Evolutionary conservation across 306 rosid species (phyloP), one percentile per base, ranked within the genome.

Genomic region (Castanea crenata): DNA sequence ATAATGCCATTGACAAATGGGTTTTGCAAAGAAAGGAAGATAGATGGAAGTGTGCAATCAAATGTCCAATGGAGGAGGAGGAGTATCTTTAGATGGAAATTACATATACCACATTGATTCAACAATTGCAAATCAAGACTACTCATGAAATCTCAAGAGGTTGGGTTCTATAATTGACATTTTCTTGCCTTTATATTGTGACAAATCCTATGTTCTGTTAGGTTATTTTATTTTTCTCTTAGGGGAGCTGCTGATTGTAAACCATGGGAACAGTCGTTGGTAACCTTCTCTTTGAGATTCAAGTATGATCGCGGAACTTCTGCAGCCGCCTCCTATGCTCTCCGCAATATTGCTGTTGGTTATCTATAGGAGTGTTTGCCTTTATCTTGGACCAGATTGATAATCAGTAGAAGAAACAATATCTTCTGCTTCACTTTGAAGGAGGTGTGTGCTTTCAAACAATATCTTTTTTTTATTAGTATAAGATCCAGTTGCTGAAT

Each of bases 261-360:
- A 25, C 29, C 21, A 6, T 56, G 62, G 62, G 99, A 23, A 23
- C 23, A 23, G 23, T 23, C 23, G 23, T 23, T 23, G 23, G 23
- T 23, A 23, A 23, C 23, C 23, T 23, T 23, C 23, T 23, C 23
- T 23, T 23, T 23, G 23, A 23, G 23, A 23, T 23, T 23, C 23
- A 23, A 23, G 23, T 23, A 23, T 23, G 23, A 1, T 23, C 23
- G 23, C 1, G 23, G 23, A 23, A 23, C 23, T 23, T 23, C 23
- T 23, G 23, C 23, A 23, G 23, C 23, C 23, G 23, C 23, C 23
- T 23, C 23, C 23, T 23, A 98, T 31, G 98, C 99, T 72, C 99
- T 96, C 79, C 96, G 99, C 46, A 93, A 95, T 85, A 91, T 96
- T 84, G 98, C 98, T 78, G 98, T 95, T 78, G 99, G 98, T 62